Base-by-base conservation (phyloP, 345 rosid species). In the Eucalyptus coolabah region DNA sequence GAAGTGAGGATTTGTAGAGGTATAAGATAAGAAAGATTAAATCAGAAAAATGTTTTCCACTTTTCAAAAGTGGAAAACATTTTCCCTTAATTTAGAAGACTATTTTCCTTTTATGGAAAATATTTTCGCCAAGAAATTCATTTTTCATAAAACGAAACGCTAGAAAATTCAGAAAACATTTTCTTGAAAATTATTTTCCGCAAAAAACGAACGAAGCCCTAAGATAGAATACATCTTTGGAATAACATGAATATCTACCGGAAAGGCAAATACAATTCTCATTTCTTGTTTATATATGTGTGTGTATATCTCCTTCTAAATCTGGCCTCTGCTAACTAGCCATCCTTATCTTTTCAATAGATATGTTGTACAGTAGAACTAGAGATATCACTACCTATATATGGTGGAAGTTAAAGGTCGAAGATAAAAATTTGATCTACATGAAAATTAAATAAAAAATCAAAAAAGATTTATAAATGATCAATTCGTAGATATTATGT, bases 161-260 rank as follows among this genome's bases (percentile, higher is more conserved):
- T 0, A 0, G 18, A 50, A 50, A 15, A 50, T 50, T 50, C 7
- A 1, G 7, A 50, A 50, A 50, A 50, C 1, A 50, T 50, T 50
- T 50, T 50, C 1, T 2, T 0, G 0, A 0, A 50, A 15, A 5
- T 50, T 50, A 4, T 50, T 50, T 50, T 50, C 0, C 7, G 0
- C 0, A 2, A 50, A 2, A 50, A 50, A 50, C 0, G 7, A 50
- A 50, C 0, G 0, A 0, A 50, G 2, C 7, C 7, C 50, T 1
- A 15, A 53, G 10, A 19, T 19, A 53, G 10, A 53, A 53, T 19
- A 19, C 10, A 53, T 53, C 24, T 53, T 53, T 53, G 56, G 24
- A 53, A 53, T 53, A 53, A 53, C 56, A 53, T 53, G 56, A 53
- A 53, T 53, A 53, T 56, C 13, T 24, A 56, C 28, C 13, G 1